Percentiles rank a stretch among this genome's conserved stretches.
phyloP scores from a whole-genome alignment of 2,329 filamentous ascomycete genomes.

The Coleophoma crateriformis region DNA sequence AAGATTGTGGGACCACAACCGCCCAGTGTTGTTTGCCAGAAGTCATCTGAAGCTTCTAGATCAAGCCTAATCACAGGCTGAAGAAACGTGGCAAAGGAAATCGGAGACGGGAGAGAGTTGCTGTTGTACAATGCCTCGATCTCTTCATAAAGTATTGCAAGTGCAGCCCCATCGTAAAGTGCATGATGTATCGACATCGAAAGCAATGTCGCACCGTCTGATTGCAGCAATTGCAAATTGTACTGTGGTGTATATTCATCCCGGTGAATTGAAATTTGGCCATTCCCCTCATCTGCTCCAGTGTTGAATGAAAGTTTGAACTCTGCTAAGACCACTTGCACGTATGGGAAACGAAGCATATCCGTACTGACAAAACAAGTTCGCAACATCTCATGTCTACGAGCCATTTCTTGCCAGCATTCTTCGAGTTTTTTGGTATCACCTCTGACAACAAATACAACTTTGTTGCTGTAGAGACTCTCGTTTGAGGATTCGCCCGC shows the following conservation, averaged over 20 bases:
- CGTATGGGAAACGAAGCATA: conserved; percentile 54
- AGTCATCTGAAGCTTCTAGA: conserved; percentile 45
- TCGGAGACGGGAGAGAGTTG: conserved; percentile 37
- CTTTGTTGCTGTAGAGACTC: conserved; percentile 66
- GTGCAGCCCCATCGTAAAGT: conserved; percentile 79
- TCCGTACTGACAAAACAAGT: conserved; percentile 69
- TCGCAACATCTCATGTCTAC: conserved; percentile 69
- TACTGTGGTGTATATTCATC: conserved; percentile 19
- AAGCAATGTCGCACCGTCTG: conserved; percentile 7
- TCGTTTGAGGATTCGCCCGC: conserved; percentile 37
- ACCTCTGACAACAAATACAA: conserved; percentile 54
- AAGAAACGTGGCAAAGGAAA: conserved; percentile 61
- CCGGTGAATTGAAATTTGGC: background rate
- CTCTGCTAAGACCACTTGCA: conserved; percentile 61
- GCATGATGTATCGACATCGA: conserved; percentile 62
- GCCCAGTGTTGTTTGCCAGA: conserved; percentile 58
- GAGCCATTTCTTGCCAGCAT: conserved; percentile 58
- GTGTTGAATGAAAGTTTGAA: conserved; percentile 24
- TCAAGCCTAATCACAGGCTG: conserved; percentile 45
- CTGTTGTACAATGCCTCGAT: conserved; percentile 54
- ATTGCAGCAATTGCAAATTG: conserved; percentile 11
- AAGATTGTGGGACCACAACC: conserved; percentile 36
- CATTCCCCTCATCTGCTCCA: background rate
- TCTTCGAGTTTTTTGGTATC: conserved; percentile 42
- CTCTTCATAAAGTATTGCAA: conserved; percentile 64